phyloP scores from a whole-genome alignment of 805 yeast genomes.

The Starmerella asiatica region DNA sequence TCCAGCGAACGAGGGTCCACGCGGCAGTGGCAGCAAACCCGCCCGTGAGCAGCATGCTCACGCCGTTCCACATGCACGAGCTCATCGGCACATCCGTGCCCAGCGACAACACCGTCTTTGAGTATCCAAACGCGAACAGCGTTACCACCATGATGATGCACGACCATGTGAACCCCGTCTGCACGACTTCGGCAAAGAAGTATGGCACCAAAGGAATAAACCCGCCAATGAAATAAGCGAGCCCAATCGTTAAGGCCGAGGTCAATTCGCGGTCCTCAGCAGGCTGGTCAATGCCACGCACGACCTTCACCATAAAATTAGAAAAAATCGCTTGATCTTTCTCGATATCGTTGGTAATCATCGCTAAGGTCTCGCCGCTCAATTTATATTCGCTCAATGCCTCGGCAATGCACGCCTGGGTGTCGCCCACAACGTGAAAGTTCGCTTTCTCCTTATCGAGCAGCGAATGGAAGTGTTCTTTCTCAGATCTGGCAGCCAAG shows the following conservation, averaged over 20 bases:
- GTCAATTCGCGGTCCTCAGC: conserved; percentile 81
- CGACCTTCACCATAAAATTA: conserved; percentile 75
- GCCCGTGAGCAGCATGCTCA: conserved; percentile 88
- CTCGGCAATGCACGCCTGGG: conserved; percentile 70
- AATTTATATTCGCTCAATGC: conserved; percentile 57
- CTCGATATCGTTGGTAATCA: conserved; percentile 67
- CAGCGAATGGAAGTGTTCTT: conserved; percentile 24
- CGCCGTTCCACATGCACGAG: conserved; percentile 49
- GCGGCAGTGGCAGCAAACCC: conserved; percentile 98
- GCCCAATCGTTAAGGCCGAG: conserved; percentile 81
- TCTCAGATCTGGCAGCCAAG: conserved; percentile 84
- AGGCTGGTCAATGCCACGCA: conserved; percentile 90
- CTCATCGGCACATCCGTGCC: conserved; percentile 53
- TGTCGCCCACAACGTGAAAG: conserved; percentile 24
- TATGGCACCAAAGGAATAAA: conserved; percentile 83
- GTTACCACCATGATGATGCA: conserved; percentile 75
- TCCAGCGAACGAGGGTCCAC: conserved; percentile 73
- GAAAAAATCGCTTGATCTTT: conserved; percentile 64
- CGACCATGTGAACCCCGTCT: conserved; percentile 60
- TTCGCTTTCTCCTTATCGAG: conserved; percentile 22
- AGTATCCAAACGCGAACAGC: conserved; percentile 71
- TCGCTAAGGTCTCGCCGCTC: conserved; percentile 56
- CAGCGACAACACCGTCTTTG: conserved; percentile 73
- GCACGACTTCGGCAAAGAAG: conserved; percentile 66
- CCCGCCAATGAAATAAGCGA: conserved; percentile 82